Conservation (phyloP, 805 yeast species). For the Metahyphopichia silvanorum region DNA sequence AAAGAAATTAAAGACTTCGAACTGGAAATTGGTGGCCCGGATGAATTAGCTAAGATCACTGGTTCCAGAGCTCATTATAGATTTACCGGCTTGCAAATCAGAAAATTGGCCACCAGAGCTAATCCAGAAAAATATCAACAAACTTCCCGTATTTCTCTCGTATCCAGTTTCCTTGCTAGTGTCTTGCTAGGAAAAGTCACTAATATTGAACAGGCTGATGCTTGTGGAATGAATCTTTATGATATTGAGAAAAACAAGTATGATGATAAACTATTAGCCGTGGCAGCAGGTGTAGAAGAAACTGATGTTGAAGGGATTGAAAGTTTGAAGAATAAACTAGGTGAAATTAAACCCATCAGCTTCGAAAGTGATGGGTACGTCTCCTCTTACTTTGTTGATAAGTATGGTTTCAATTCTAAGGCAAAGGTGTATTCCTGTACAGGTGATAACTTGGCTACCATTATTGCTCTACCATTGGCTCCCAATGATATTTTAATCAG, state of each 20-base stretch:
- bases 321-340: constrained; percentile 51
- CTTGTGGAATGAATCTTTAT: constrained; percentile 90
- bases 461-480: constrained; percentile 72
- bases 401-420: constrained; percentile 57
- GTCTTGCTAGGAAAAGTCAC: constrained; percentile 63
- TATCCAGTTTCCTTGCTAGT: constrained; percentile 75
- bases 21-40: constrained; percentile 50
- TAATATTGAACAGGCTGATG: constrained; percentile 77
- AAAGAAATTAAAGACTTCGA: constrained; percentile 64
- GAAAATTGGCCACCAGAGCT: constrained; percentile 58
- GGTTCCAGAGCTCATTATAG: constrained; percentile 89
- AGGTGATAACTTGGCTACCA: constrained; percentile 89
- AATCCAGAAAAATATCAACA: constrained; percentile 50
- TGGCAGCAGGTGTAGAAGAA: constrained; percentile 45
- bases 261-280: constrained; percentile 52
- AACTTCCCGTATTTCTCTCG: constrained; percentile 65
- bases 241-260: constrained; percentile 59
- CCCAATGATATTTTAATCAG: constrained; percentile 78
- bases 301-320: constrained; percentile 25
- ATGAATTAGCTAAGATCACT: constrained; percentile 62
- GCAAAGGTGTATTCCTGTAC: constrained; percentile 75
- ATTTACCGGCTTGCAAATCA: constrained; percentile 89
- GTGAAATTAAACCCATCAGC: constrained; percentile 50
- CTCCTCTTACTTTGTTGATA: constrained; percentile 56
- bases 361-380: constrained; percentile 49